phyloP scores from a whole-genome alignment of 2,329 filamentous ascomycete species.

The Cladophialophora immunda region DNA sequence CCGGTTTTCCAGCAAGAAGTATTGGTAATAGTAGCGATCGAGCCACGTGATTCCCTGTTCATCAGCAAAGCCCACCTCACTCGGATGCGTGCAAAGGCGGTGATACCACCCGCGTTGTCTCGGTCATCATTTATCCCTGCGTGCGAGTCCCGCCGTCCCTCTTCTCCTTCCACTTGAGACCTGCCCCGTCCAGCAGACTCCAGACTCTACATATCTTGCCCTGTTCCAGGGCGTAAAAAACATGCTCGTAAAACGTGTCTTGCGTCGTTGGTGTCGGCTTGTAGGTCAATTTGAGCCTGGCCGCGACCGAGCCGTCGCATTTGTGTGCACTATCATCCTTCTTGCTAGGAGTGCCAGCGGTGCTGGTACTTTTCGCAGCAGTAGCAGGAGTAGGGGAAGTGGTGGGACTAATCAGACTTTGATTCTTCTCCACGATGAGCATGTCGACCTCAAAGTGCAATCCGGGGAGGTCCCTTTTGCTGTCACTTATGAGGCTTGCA shows the following conservation, averaged over 20 bases:
- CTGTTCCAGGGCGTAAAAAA: constrained; percentile 29
- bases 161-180: constrained; percentile 25
- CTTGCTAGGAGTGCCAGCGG: constrained; percentile 1
- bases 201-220: constrained; percentile 34
- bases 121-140: neutral
- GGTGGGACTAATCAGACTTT: neutral
- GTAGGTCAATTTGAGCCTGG: constrained; percentile 29
- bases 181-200: constrained; percentile 31
- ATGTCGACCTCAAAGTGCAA: constrained; percentile 31
- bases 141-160: constrained; percentile 2
- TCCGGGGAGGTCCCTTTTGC: constrained; percentile 20
- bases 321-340: neutral
- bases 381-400: neutral
- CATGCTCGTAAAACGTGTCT: constrained; percentile 32
- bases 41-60: too few relatives aligned
- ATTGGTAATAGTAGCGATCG: too few relatives aligned
- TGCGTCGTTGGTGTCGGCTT: neutral
- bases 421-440: constrained; percentile 24
- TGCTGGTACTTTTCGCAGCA: neutral
- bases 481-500: constrained; percentile 26
- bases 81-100: too few relatives aligned
- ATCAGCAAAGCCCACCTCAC: too few relatives aligned
- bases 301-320: constrained; percentile 24
- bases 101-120: too few relatives aligned
- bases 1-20: too few relatives aligned